Base-by-base conservation (phyloP, 208 protist genomes). In the Acanthamoeba divionensis region DNA sequence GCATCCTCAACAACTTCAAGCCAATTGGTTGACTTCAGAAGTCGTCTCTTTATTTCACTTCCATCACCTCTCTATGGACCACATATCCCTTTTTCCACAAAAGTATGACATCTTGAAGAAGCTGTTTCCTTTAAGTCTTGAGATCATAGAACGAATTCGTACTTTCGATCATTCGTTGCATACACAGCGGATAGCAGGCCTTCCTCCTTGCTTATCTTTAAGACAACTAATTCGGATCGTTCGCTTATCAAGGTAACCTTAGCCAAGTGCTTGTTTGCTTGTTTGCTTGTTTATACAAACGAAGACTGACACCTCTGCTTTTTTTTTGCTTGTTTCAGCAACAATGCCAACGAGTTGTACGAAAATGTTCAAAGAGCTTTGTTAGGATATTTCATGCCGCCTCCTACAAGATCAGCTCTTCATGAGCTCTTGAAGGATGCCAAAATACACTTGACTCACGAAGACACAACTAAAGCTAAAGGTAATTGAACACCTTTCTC, bases 21-120 rank as follows among this genome's bases (percentile, higher is more conserved):
- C 38, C n/a, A 90, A 80, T 44, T 98, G 95, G 91, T 82, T 98
- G 55, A 94, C 93, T 7, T 91, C 94, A 12, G 97, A 98, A 45
- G 92, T 97, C 15, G 95, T 97, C 1, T 93, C 94, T 21, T 67
- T 98, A 36, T 98, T 98, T 92, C 93, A 96, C 66, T 95, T 97
- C 15, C 93, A 98, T 52, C 63, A 77, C 33, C 94, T 98, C 92
- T 94, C 75, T 21, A 73, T 89, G 26, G 60, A 73, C 44, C 93
- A 94, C 31, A 67, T 18, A n/a, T 18, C 80, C 4, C 71, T 89
- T 50, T 57, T 89, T 13, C 18, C 52, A 4, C 48, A 73, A 33
- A 79, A 91, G 73, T 57, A 52, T 29, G 18, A 92, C 13, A 71
- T 71, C 33, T 87, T 90, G 86, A 50, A 65, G 29, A 47, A 9